These are phyloP conservation scores for Acanthamoeba rhysodes DNA, from an alignment of 208 protist genomes.

Conservation along the genomic window DNA sequence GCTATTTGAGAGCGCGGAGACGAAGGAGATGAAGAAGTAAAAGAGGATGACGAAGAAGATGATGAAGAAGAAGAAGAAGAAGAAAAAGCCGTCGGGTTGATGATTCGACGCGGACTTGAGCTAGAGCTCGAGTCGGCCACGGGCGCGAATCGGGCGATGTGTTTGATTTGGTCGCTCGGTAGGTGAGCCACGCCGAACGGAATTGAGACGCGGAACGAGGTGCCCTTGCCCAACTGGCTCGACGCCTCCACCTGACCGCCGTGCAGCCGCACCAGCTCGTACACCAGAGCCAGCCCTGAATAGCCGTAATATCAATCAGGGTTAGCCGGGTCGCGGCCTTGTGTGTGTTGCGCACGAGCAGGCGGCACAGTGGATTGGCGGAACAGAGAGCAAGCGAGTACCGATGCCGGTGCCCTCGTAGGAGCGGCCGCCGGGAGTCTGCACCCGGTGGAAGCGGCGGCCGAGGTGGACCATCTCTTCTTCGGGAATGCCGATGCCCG, in stretches of 20 bases:
- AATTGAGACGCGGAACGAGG: slow-evolving; percentile 12
- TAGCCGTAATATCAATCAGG: too few relatives aligned
- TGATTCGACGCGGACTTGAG: too few relatives aligned
- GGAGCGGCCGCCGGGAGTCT: slow-evolving; percentile 13
- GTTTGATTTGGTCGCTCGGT: neutral
- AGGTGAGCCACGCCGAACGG: slow-evolving; percentile 12
- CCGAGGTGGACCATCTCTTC: slow-evolving; percentile 54
- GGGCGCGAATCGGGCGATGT: neutral
- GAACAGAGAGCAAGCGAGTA: neutral
- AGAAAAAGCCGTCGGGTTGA: too few relatives aligned
- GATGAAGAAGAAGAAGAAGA: too few relatives aligned
- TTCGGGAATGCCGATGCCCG: slow-evolving; percentile 67
- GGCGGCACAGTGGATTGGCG: too few relatives aligned
- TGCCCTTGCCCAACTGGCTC: slow-evolving; percentile 2
- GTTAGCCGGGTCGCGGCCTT: too few relatives aligned
- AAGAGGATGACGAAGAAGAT: neutral
- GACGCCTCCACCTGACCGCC: slow-evolving; percentile 40
- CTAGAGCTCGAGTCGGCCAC: neutral
- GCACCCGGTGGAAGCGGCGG: slow-evolving; percentile 72
- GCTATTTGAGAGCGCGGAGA: neutral
- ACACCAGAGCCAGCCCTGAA: slow-evolving; percentile 68
- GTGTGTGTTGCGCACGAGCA: too few relatives aligned
- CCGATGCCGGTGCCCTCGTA: slow-evolving; percentile 73
- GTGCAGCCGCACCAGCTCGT: slow-evolving; percentile 76
- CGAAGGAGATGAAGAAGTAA: neutral